Conservation (phyloP, 2,329 filamentous ascomycete genomes). For the Alternaria sp. region DNA sequence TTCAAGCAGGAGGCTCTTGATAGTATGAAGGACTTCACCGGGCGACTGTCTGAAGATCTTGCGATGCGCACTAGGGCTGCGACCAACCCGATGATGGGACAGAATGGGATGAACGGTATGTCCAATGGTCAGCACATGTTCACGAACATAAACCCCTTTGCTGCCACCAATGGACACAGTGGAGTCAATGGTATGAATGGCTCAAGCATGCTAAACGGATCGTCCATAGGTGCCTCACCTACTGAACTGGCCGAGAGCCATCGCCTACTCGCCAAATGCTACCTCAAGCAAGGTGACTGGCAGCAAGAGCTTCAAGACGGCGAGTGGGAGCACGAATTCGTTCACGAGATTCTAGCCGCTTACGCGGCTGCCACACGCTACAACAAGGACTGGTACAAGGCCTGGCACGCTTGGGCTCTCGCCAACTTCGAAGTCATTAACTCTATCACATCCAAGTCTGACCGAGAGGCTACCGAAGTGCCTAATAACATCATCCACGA, state of each 20-base stretch:
- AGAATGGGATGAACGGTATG: conserved; percentile 50
- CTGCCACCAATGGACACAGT: conserved; percentile 58
- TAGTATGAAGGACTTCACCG: conserved; percentile 67
- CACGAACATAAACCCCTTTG: conserved; percentile 45
- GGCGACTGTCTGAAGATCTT: conserved; percentile 65
- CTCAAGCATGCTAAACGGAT: conserved; percentile 38
- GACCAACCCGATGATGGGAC: conserved; percentile 44
- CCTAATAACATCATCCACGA: conserved; percentile 76
- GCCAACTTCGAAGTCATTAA: conserved; percentile 99
- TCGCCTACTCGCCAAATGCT: conserved; percentile 89
- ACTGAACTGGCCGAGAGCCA: conserved; percentile 61
- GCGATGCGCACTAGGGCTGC: conserved; percentile 46
- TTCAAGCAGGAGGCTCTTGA: conserved; percentile 55
- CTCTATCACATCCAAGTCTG: conserved; percentile 71
- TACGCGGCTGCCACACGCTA: conserved; percentile 93
- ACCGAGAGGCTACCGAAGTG: conserved; percentile 63
- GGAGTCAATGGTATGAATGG: conserved; percentile 53
- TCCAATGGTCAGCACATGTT: conserved; percentile 50
- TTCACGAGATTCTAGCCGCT: conserved; percentile 86
- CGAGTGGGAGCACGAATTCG: conserved; percentile 85
- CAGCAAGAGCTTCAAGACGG: conserved; percentile 83
- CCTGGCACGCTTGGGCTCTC: conserved; percentile 98
- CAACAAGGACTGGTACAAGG: conserved; percentile 96
- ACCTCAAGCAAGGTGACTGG: conserved; percentile 96
- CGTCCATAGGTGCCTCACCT: conserved; percentile 33